Percentiles rank a stretch among this genome's conserved stretches.
phyloP scores from a whole-genome alignment of 2,329 filamentous ascomycete genomes.

The Fusarium mexicanum region DNA sequence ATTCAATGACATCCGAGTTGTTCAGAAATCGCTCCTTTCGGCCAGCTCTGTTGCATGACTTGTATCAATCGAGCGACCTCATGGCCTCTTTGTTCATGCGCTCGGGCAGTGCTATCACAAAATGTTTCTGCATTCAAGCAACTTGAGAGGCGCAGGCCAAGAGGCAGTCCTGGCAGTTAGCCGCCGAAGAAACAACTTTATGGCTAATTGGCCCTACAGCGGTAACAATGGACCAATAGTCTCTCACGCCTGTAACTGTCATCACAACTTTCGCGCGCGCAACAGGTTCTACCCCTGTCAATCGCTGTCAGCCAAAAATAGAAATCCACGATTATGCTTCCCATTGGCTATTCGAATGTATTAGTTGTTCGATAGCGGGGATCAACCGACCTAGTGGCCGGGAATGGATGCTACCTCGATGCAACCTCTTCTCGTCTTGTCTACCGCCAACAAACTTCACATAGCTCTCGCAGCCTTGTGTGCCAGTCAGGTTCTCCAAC shows the following conservation, averaged over 20 bases:
- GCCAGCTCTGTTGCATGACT: constrained; percentile 35
- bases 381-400: constrained; percentile 32
- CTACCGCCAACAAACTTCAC: constrained; percentile 34
- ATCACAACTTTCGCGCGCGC: constrained; percentile 52
- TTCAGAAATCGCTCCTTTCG: constrained; percentile 21
- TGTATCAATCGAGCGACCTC: constrained; percentile 37
- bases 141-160: constrained; percentile 25
- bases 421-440: constrained; percentile 32
- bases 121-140: constrained; percentile 15
- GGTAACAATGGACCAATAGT: constrained; percentile 39
- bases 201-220: constrained; percentile 34
- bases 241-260: constrained; percentile 30
- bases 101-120: constrained; percentile 38
- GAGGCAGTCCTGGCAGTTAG: constrained; percentile 32
- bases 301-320: constrained; percentile 50
- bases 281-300: constrained; percentile 41
- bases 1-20: constrained; percentile 20
- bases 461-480: constrained; percentile 27
- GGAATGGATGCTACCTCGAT: constrained; percentile 36
- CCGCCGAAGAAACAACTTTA: constrained; percentile 36
- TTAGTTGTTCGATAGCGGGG: constrained; percentile 39
- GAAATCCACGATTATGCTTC: constrained; percentile 27
- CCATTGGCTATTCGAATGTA: constrained; percentile 47
- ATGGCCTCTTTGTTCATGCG: constrained; percentile 39
- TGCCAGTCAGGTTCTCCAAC: constrained; percentile 38